These are phyloP conservation scores for Wickerhamiella domercqiae DNA, from an alignment of 805 yeast species.

Conservation along the genomic window DNA sequence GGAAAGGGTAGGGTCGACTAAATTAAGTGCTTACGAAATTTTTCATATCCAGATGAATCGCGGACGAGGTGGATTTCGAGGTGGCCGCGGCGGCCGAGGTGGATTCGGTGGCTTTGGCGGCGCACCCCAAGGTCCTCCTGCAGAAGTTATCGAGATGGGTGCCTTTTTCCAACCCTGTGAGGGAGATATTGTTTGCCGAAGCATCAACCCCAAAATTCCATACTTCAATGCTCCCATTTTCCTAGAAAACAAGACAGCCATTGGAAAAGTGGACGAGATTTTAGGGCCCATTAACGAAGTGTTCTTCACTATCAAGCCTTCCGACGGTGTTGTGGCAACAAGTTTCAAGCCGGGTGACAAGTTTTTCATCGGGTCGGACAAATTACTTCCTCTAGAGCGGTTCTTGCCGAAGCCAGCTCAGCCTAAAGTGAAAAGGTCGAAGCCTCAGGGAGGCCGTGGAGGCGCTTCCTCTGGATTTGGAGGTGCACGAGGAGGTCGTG, in stretches of 20 bases:
- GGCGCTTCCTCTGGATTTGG: slow-evolving; percentile 37
- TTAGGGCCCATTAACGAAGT: slow-evolving; percentile 96
- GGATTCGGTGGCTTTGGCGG: slow-evolving; percentile 42
- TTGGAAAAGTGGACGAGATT: slow-evolving; percentile 97
- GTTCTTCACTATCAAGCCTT: slow-evolving; percentile 89
- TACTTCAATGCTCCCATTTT: slow-evolving; percentile 98
- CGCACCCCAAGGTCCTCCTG: slow-evolving; percentile 93
- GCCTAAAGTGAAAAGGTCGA: slow-evolving; percentile 31
- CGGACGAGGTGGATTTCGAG: slow-evolving; percentile 49
- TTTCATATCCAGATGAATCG: slow-evolving; percentile 36
- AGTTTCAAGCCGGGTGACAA: slow-evolving; percentile 94
- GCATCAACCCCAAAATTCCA: slow-evolving; percentile 86
- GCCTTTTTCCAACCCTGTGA: slow-evolving; percentile 82
- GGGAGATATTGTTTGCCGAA: slow-evolving; percentile 93
- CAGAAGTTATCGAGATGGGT: slow-evolving; percentile 90
- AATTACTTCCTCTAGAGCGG: slow-evolving; percentile 87
- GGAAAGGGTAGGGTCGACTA: neutral
- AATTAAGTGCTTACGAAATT: neutral
- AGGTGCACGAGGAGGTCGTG: slow-evolving; percentile 28
- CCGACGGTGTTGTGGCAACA: slow-evolving; percentile 88
- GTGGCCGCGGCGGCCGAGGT: slow-evolving; percentile 59
- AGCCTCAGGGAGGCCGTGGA: slow-evolving; percentile 61
- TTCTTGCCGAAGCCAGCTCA: slow-evolving; percentile 78
- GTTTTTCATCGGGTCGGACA: slow-evolving; percentile 89
- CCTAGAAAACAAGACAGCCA: slow-evolving; percentile 86